A percentile compares a stretch with the other conserved stretches of the same genome.
Conservation (phyloP, 1,139 yeast species). For the Casaregolazyma suthepensis region DNA sequence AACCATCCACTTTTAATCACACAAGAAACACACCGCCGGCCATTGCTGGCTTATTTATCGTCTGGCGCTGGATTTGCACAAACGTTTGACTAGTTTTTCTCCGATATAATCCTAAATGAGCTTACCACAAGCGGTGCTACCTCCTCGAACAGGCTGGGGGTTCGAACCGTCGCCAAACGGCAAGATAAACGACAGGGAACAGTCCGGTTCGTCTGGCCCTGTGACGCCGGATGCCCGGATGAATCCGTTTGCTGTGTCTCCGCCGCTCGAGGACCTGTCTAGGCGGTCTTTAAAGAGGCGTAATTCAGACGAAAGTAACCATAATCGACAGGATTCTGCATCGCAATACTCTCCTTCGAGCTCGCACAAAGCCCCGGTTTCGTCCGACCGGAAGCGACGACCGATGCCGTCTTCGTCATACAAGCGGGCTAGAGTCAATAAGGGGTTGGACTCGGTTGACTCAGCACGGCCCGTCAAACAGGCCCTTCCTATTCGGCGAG, state of each 20-base stretch:
- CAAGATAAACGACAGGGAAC: background rate
- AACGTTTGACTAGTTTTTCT: background rate
- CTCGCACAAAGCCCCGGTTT: background rate
- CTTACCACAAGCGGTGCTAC: slow-evolving; percentile 20
- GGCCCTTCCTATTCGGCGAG: slow-evolving; percentile 51
- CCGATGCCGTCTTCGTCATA: background rate
- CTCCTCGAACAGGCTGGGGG: slow-evolving; percentile 27
- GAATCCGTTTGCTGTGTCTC: background rate
- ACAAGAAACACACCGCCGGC: background rate
- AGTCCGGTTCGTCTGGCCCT: background rate
- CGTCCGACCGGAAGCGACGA: background rate
- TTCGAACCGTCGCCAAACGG: slow-evolving; percentile 18
- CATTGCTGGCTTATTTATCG: background rate
- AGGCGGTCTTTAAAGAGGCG: slow-evolving; percentile 3
- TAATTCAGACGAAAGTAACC: background rate
- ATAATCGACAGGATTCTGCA: background rate
- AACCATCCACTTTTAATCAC: background rate
- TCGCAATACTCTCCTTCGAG: background rate
- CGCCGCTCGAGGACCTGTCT: background rate
- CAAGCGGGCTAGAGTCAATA: slow-evolving; percentile 20
- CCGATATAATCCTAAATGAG: background rate
- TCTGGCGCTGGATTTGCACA: background rate
- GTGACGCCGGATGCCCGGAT: background rate
- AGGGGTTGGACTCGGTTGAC: slow-evolving; percentile 13
- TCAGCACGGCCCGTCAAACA: slow-evolving; percentile 11